Base-by-base conservation (phyloP, 2,329 filamentous ascomycete species). In the Huntiella bhutanensis region DNA sequence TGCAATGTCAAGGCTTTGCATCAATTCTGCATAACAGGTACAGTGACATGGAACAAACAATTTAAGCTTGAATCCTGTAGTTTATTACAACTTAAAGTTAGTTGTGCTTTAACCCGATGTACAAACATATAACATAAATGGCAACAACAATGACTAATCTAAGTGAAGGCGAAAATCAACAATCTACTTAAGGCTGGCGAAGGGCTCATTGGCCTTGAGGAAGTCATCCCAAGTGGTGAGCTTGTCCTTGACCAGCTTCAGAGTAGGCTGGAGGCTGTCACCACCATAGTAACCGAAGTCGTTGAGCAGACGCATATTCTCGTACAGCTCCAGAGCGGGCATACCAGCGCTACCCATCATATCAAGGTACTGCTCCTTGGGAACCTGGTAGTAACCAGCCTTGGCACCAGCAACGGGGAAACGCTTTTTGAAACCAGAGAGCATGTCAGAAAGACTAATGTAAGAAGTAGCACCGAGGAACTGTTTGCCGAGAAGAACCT, bases 241-340 rank as follows among this genome's bases (percentile, higher is more conserved):
- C 57, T 58, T 56, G 33, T 63, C 59, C 3, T 58, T 57, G 4
- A 66, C 36, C 22, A 64, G 51, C 2, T 47, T 51, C 37, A 56
- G 44, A 28, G 59, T 62, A 49, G 58, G 56, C 8, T 54, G 53
- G 6, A 65, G 48, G 36, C 55, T 54, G 32, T 55, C 60, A 1
- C 59, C 60, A 4, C 49, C 59, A 33, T 62, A 67, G 51, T 66
- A 67, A 1, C 63, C 64, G 4, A 60, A 62, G 13, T 62, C 59
- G 28, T 60, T 56, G n/a, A 66, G 49, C 5, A 67, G 54, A n/a
- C 59, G 51, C 55, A 64, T 59, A 48, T 64, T 67, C 55, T 67
- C 63, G 10, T 62, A 47, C 51, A 67, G 41, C 51, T 67, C 64
- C 43, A 60, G 52, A 51, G 41, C 46, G 4, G 53, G 50, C 42